phyloP scores from a whole-genome alignment of 2,329 filamentous ascomycete species.

The Neonectria coccinea region DNA sequence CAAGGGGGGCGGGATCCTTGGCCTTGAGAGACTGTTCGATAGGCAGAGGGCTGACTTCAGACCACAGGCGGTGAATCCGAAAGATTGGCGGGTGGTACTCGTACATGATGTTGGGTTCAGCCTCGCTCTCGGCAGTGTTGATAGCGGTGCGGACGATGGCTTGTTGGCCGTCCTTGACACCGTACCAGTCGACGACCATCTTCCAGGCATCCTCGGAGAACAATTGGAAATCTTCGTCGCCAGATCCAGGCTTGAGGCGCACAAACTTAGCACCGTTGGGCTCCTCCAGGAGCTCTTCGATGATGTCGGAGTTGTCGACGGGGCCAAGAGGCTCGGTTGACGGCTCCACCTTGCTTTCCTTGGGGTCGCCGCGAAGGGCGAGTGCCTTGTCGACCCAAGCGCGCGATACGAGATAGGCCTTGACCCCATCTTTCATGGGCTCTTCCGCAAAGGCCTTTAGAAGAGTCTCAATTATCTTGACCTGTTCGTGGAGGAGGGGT shows the following conservation, averaged over 20 bases:
- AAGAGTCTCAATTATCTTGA: constrained; percentile 76
- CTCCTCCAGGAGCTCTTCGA: constrained; percentile 69
- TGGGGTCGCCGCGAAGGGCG: constrained; percentile 70
- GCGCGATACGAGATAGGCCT: constrained; percentile 81
- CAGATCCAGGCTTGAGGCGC: constrained; percentile 76
- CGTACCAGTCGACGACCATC: constrained; percentile 84
- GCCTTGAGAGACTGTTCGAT: constrained; percentile 71
- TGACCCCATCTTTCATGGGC: constrained; percentile 75
- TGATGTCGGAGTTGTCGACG: constrained; percentile 88
- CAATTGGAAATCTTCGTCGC: constrained; percentile 79
- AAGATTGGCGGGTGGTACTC: constrained; percentile 89
- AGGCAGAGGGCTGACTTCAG: constrained; percentile 66
- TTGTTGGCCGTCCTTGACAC: constrained; percentile 74
- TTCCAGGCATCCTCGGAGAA: constrained; percentile 86
- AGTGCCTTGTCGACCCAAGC: constrained; percentile 82
- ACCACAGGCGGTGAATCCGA: constrained; percentile 83
- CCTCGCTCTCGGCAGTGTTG: constrained; percentile 74
- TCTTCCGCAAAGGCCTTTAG: constrained; percentile 63
- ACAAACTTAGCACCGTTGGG: constrained; percentile 70
- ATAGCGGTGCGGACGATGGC: constrained; percentile 82
- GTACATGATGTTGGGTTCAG: constrained; percentile 76
- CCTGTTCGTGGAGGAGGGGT: constrained; percentile 68
- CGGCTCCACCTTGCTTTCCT: constrained; percentile 69
- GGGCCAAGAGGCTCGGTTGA: constrained; percentile 75
- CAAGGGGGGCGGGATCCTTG: constrained; percentile 69